These are phyloP conservation scores for Candida andamanensis DNA, from an alignment of 805 yeast species.

Conservation along the genomic window DNA sequence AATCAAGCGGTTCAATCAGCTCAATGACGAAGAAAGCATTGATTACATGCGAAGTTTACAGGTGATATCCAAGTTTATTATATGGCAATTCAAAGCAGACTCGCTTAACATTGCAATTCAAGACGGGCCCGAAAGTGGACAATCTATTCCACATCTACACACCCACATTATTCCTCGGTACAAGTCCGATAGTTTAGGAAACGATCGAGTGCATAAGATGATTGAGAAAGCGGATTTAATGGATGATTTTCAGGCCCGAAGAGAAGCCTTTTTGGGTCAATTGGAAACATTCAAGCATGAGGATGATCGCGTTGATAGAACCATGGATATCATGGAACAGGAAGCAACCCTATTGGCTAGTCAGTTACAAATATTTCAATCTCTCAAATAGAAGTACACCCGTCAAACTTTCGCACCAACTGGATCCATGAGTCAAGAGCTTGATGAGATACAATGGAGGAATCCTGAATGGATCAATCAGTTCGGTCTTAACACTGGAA, in stretches of 20 bases:
- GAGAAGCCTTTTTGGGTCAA: conserved; percentile 21
- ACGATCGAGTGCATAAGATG: conserved; percentile 57
- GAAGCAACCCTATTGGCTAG: conserved; percentile 60
- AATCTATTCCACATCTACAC: conserved; percentile 91
- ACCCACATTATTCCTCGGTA: conserved; percentile 90
- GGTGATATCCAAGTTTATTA: conserved; percentile 62
- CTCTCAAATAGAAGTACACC: no score
- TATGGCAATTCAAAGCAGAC: conserved; percentile 66
- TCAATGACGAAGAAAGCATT: conserved; percentile 62
- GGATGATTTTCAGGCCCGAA: conserved; percentile 23
- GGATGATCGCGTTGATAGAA: conserved; percentile 52
- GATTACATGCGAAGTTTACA: conserved; percentile 81
- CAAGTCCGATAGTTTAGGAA: conserved; percentile 54
- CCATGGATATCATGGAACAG: conserved; percentile 57
- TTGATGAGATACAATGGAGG: conserved; percentile 92
- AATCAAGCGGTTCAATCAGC: conserved; percentile 62
- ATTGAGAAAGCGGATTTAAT: conserved; percentile 53
- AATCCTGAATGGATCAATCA: conserved; percentile 96
- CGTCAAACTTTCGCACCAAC: no score
- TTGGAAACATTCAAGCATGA: conserved; percentile 34
- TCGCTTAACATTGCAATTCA: conserved; percentile 88
- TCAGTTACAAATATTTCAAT: conserved; percentile 33
- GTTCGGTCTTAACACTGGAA: conserved; percentile 80
- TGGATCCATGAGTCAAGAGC: no score
- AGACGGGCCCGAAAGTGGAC: conserved; percentile 96